Conservation (phyloP, 2,329 filamentous ascomycete species). For the Arthrobotrys iridis region DNA sequence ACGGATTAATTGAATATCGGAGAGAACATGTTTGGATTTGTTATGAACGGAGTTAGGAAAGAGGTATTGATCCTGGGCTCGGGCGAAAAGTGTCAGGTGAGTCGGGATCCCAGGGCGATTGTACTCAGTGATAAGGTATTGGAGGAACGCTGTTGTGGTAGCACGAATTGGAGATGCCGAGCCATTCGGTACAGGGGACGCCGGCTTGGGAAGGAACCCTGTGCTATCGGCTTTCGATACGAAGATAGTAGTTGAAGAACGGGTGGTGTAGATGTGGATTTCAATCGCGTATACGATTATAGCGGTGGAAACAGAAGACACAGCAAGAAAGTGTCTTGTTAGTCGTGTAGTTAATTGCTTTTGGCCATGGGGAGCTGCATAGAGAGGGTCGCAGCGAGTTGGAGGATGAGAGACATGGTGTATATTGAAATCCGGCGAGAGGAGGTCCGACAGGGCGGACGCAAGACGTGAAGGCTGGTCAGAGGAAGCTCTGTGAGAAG, state of each 20-base stretch:
- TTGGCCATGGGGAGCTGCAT: conserved; percentile 77
- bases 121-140: conserved; percentile 76
- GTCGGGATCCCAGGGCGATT: conserved; percentile 72
- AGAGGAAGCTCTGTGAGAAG: neutral
- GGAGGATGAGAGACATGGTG: conserved; percentile 91
- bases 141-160: conserved; percentile 78
- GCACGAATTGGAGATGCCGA: conserved; percentile 74
- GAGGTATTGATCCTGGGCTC: conserved; percentile 90
- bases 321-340: conserved; percentile 80
- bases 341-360: conserved; percentile 81
- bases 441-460: conserved; percentile 58
- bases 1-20: conserved; percentile 86
- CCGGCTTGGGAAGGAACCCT: conserved; percentile 71
- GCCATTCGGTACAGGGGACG: conserved; percentile 21
- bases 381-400: conserved; percentile 77
- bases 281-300: conserved; percentile 82
- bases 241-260: conserved; percentile 75
- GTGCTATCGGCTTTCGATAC: conserved; percentile 98
- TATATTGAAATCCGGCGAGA: conserved; percentile 69
- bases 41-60: conserved; percentile 93
- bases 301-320: conserved; percentile 66
- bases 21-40: conserved; percentile 84
- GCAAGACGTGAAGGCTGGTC: conserved; percentile 38
- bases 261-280: conserved; percentile 81
- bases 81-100: conserved; percentile 86